Evolutionary conservation across 139 green algal genomes (phyloP).

Genomic region (Chlorella vulgaris): DNA sequence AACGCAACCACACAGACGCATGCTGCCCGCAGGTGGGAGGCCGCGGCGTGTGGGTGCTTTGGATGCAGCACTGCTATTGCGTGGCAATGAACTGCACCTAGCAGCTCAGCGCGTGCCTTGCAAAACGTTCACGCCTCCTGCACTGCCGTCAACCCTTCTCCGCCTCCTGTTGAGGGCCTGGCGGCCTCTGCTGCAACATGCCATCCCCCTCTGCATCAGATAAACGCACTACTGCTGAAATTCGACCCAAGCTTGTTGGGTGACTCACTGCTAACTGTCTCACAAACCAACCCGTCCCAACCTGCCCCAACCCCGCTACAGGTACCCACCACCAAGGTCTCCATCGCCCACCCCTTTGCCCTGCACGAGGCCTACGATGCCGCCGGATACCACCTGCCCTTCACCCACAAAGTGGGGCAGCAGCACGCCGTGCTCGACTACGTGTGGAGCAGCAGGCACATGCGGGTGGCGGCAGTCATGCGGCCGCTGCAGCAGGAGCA

Average conservation of each 20-base stretch:
- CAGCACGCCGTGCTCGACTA: conserved; percentile 49
- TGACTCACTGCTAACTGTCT: too few relatives aligned
- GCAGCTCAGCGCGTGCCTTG: background rate
- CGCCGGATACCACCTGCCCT: conserved; percentile 10
- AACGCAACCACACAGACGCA: conserved; percentile 55
- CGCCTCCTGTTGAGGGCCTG: too few relatives aligned
- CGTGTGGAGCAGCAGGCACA: conserved; percentile 49
- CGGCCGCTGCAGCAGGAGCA: conserved; percentile 30
- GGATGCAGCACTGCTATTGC: background rate
- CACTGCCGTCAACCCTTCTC: too few relatives aligned
- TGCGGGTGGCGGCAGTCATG: conserved; percentile 40
- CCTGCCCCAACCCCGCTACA: too few relatives aligned
- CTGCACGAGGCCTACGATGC: conserved; percentile 54
- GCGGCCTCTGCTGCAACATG: too few relatives aligned
- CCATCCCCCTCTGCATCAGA: too few relatives aligned
- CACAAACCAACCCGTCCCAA: too few relatives aligned
- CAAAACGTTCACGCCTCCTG: too few relatives aligned
- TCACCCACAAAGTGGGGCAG: conserved; percentile 27
- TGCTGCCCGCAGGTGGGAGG: conserved; percentile 46
- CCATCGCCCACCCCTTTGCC: conserved; percentile 52
- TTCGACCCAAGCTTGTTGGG: too few relatives aligned
- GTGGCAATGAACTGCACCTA: background rate
- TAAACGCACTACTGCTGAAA: too few relatives aligned
- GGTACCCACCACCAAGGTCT: conserved; percentile 31
- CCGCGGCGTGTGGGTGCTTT: too few relatives aligned